These are phyloP conservation scores for Neurospora sublineolata DNA, from an alignment of 495 filamentous ascomycete species.

Conservation along the genomic window DNA sequence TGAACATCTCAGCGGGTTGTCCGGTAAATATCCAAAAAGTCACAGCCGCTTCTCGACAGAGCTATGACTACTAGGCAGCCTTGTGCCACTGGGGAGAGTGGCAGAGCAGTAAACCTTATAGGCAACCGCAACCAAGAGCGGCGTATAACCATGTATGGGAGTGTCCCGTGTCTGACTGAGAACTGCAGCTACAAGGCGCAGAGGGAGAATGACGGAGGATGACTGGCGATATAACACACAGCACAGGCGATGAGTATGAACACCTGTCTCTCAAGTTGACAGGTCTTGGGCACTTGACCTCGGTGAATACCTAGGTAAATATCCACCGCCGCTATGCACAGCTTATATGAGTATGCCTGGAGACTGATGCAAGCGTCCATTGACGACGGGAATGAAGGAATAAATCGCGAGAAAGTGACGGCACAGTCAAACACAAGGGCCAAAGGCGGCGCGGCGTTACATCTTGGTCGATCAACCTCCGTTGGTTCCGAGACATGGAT, in stretches of 20 bases:
- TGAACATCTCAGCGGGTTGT: neutral
- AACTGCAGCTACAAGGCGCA: neutral
- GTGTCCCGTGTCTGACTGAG: neutral
- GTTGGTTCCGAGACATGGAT: neutral
- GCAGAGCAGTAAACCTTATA: neutral
- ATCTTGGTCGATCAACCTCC: neutral
- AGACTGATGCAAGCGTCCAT: neutral
- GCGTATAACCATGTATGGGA: neutral
- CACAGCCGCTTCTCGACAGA: neutral
- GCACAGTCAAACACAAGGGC: neutral
- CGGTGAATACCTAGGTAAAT: neutral
- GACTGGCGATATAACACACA: neutral
- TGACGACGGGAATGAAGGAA: neutral
- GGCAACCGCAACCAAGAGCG: neutral
- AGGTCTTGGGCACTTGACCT: neutral
- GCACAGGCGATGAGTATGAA: neutral
- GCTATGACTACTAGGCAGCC: neutral
- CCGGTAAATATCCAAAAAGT: neutral
- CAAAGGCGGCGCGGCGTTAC: neutral
- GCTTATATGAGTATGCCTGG: neutral
- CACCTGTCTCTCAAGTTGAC: neutral
- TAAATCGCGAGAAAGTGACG: neutral
- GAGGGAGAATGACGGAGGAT: neutral
- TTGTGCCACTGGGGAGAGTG: neutral
- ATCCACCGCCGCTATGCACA: neutral